Base-by-base conservation (phyloP, 805 yeast species). In the Yarrowia deformans region DNA sequence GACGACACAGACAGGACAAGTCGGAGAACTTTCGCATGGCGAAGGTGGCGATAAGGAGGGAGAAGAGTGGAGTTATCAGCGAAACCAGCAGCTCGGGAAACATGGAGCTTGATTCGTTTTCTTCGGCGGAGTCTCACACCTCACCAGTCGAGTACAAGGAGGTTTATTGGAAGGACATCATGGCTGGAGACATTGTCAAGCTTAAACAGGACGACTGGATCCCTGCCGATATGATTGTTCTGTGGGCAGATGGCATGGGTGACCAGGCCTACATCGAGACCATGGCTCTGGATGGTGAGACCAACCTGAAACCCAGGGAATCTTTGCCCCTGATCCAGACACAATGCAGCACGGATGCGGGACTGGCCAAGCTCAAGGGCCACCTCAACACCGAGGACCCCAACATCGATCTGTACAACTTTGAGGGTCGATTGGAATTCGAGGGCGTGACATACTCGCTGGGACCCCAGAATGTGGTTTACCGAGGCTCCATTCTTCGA, bases 271-370 rank as follows among this genome's bases (percentile, higher is more conserved):
- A 86, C 72, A 87, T 93, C 19, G 99, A 95, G 77, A 95, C 99
- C 1, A 93, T 94, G 94, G 99, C 97, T 1, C 82, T 95, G 61
- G 99, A 95, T 79, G 99, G 99, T 64, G 99, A 95, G 78, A 95
- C 98, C 0, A 94, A 93, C 76, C 81, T 95, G 71, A 95, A 95
- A 77, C 83, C 90, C 8, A 88, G 86, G 73, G 79, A 81, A 19
- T 90, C 97, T 0, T 90, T 88, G 71, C 81, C 84, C 1, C 90
- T 88, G 70, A 73, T 94, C 1, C 83, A 88, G 49, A 84, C 84
- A 16, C 71, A 78, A 12, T 81, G 88, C 52, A 80, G 83, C 29
- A 80, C 83, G 2, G 76, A 91, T 66, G 83, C 82, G 37, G 80
- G 80, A 49, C 76, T 87, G 19, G 73, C 71, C 12, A 55, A 58